Conservation (phyloP, 208 protist species). For the Kentomonas sorsogonicus region DNA sequence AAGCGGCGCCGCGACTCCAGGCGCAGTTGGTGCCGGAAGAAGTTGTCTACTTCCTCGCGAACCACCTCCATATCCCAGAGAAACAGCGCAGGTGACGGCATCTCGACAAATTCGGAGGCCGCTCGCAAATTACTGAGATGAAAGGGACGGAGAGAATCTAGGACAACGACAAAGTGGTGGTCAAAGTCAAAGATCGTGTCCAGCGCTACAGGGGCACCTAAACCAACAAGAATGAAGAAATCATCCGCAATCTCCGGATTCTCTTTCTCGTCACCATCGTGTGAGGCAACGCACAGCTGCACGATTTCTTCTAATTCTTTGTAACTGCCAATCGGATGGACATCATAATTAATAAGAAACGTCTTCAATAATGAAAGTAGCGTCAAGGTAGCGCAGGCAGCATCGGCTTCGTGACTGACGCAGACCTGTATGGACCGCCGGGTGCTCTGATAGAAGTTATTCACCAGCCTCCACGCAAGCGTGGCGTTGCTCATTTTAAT, state of each 20-base stretch:
- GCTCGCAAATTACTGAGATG: constrained; percentile 65
- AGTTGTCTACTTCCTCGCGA: constrained; percentile 60
- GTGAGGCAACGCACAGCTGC: constrained; percentile 42
- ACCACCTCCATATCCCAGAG: constrained; percentile 63
- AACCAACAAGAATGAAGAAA: constrained; percentile 75
- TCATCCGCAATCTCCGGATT: constrained; percentile 26
- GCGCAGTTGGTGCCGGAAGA: constrained; percentile 44
- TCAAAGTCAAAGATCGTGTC: constrained; percentile 55
- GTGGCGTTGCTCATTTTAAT: constrained; percentile 26
- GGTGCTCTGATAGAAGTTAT: constrained; percentile 53
- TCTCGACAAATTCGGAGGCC: constrained; percentile 40
- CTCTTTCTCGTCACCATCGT: constrained; percentile 29
- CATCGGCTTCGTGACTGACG: constrained; percentile 67
- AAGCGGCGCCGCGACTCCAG: constrained; percentile 22
- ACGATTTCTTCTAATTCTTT: constrained; percentile 50
- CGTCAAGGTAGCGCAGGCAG: constrained; percentile 66
- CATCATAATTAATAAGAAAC: constrained; percentile 63
- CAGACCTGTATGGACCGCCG: constrained; percentile 67
- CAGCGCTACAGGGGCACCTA: constrained; percentile 55
- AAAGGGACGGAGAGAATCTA: constrained; percentile 73
- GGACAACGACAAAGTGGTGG: constrained; percentile 69
- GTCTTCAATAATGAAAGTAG: constrained; percentile 62
- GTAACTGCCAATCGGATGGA: constrained; percentile 71
- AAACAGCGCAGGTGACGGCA: constrained; percentile 29
- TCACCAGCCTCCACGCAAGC: constrained; percentile 56